Base-by-base conservation (phyloP, 768 basidiomycete species). In the Polyporus arcularius region DNA sequence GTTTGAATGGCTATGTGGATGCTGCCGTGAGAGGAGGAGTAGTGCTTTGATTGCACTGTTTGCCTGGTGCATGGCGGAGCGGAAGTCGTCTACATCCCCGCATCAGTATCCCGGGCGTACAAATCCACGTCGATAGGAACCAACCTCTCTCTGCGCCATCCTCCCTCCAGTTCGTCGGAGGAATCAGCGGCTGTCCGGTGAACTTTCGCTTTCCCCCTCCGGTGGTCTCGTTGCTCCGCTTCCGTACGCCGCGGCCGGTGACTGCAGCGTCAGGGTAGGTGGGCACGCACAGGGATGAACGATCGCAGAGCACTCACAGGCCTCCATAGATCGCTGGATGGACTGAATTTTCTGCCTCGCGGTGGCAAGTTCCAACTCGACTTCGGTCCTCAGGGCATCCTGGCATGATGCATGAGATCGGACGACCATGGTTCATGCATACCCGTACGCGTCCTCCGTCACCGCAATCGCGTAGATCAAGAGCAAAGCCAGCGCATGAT, bases 311-410 rank as follows among this genome's bases (percentile, higher is more conserved):
- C 3, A 74, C 82, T 69, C 65, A 85, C 85, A 75, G 47, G 76
- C 74, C 21, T 85, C 84, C 38, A 92, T 83, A 69, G 80, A 83
- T 55, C 68, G 71, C 38, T 78, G 81, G 32, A 98, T 83, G 15
- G 79, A 72, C 31, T 81, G 82, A 31, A 96, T 96, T 74, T 87
- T 91, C 57, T 75, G 80, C 57, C 84, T 84, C 2, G 94, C 91
- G 71, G 84, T 86, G 43, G 85, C 84, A 28, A 97, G 77, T 71
- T 96, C 92, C 0, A 84, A 82, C 72, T 90, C 83, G 28, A 95
- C 90, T 76, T 90, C 82, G 18, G 76, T 71, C 39, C 90, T 83
- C 65, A 93, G 82, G n/a, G 76, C 75, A 58, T 85, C 87, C 85
- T 90, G 70, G 52, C 58, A 30, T 30, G 35, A 42, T 16, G 30